phyloP scores from a whole-genome alignment of 2,329 filamentous ascomycete genomes.

The Sporothrix schenckii region DNA sequence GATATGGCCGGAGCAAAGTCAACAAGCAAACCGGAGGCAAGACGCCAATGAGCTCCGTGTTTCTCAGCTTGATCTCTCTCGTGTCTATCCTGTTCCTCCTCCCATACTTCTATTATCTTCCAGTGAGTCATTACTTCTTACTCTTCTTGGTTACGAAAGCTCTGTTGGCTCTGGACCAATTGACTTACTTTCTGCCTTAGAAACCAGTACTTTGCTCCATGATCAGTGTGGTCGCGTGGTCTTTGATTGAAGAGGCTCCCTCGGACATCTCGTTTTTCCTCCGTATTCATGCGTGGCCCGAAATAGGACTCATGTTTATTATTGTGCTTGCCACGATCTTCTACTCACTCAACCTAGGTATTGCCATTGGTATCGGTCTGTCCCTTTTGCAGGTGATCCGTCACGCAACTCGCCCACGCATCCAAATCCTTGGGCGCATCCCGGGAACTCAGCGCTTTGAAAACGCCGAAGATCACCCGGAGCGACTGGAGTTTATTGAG shows the following conservation, averaged over 20 bases:
- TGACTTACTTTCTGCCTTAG: slow-evolving; percentile 47
- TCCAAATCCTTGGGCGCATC: slow-evolving; percentile 91
- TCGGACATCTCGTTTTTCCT: slow-evolving; percentile 91
- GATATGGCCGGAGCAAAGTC: slow-evolving; percentile 94
- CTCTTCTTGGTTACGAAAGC: neutral
- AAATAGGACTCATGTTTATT: slow-evolving; percentile 81
- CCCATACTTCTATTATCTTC: slow-evolving; percentile 92
- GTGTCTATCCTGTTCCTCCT: slow-evolving; percentile 79
- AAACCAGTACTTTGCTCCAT: slow-evolving; percentile 93
- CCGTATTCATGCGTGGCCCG: slow-evolving; percentile 80
- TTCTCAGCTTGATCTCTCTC: slow-evolving; percentile 80
- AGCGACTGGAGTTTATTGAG: slow-evolving; percentile 82
- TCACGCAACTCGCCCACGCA: slow-evolving; percentile 87
- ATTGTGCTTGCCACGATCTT: slow-evolving; percentile 93
- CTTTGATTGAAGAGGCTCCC: slow-evolving; percentile 91
- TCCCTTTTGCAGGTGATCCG: slow-evolving; percentile 87
- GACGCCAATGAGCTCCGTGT: slow-evolving; percentile 90
- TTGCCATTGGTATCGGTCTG: slow-evolving; percentile 89
- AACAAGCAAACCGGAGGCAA: slow-evolving; percentile 89
- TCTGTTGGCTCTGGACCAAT: neutral
- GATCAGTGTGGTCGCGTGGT: slow-evolving; percentile 94
- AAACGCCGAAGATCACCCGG: slow-evolving; percentile 75
- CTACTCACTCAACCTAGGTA: slow-evolving; percentile 90
- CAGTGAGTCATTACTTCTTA: slow-evolving; percentile 60
- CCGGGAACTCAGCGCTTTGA: slow-evolving; percentile 82